These are phyloP conservation scores for Beauveria bassiana DNA, from an alignment of 2,329 filamentous ascomycete species.

Conservation along the genomic window DNA sequence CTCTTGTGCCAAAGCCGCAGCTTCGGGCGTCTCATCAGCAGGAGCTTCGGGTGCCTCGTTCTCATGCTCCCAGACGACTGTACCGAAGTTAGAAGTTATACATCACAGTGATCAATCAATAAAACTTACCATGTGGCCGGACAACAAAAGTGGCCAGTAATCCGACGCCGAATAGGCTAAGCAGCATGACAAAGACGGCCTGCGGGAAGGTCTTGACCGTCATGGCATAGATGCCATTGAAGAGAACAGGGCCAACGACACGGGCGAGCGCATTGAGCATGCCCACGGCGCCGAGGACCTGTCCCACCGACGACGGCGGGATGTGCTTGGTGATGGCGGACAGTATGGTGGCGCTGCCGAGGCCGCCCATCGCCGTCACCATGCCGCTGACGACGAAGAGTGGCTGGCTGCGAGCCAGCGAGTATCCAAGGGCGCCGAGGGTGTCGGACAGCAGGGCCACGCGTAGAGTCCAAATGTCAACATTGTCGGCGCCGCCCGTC, in stretches of 20 bases:
- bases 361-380: slow-evolving; percentile 69
- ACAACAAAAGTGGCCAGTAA: slow-evolving; percentile 64
- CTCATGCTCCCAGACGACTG: slow-evolving; percentile 8
- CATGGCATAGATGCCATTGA: slow-evolving; percentile 77
- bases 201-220: slow-evolving; percentile 75
- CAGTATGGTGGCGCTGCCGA: slow-evolving; percentile 79
- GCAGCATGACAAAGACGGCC: slow-evolving; percentile 72
- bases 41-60: background rate
- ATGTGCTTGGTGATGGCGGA: slow-evolving; percentile 86
- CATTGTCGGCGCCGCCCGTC: slow-evolving; percentile 62
- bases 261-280: slow-evolving; percentile 76
- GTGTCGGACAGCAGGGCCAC: slow-evolving; percentile 68
- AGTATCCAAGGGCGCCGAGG: slow-evolving; percentile 67
- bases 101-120: no score
- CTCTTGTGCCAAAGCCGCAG: background rate
- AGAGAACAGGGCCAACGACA: slow-evolving; percentile 70
- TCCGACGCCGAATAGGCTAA: slow-evolving; percentile 56
- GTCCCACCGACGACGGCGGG: slow-evolving; percentile 70
- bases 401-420: slow-evolving; percentile 51
- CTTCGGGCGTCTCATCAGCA: background rate
- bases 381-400: slow-evolving; percentile 67
- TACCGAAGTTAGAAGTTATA: background rate
- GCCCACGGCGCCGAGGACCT: slow-evolving; percentile 82
- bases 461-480: slow-evolving; percentile 74
- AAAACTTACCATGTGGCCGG: slow-evolving; percentile 60